Conservation (phyloP, 371 early-diverging fungal genomes). For the Fennellomyces sp. region DNA sequence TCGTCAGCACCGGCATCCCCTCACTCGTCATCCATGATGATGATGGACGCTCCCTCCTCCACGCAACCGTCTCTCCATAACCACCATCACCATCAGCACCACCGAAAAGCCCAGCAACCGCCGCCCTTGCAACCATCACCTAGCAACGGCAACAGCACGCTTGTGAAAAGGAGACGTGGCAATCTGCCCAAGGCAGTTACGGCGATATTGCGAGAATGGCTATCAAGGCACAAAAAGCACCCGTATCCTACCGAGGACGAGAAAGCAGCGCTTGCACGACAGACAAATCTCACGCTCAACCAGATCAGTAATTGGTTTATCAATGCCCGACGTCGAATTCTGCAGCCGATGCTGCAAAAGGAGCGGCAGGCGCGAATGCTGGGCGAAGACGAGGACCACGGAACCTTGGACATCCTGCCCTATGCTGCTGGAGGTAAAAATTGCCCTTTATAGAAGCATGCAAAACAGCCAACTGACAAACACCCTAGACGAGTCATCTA, state of each 20-base stretch:
- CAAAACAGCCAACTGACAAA: too few relatives aligned
- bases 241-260: conserved; percentile 83
- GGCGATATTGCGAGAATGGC: conserved; percentile 68
- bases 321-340: conserved; percentile 74
- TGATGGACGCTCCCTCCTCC: background rate
- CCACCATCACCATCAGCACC: conserved; percentile 5
- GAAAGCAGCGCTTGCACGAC: conserved; percentile 62
- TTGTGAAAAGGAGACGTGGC: conserved; percentile 49
- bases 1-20: conserved; percentile 7
- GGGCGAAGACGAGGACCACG: conserved; percentile 2
- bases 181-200: conserved; percentile 65
- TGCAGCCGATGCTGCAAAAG: conserved; percentile 48
- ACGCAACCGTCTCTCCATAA: background rate
- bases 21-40: background rate
- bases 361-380: conserved; percentile 18
- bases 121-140: conserved; percentile 4
- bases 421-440: background rate
- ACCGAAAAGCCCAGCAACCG: background rate
- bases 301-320: conserved; percentile 92
- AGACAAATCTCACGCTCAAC: conserved; percentile 67
- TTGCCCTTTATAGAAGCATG: too few relatives aligned
- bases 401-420: background rate
- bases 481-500: background rate
- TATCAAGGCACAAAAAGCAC: conserved; percentile 70
- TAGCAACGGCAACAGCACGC: conserved; percentile 3